Evolutionary conservation across 331 rosid species (phyloP), one percentile per base, ranked within the genome.

Genomic region (Malus hybrid): DNA sequence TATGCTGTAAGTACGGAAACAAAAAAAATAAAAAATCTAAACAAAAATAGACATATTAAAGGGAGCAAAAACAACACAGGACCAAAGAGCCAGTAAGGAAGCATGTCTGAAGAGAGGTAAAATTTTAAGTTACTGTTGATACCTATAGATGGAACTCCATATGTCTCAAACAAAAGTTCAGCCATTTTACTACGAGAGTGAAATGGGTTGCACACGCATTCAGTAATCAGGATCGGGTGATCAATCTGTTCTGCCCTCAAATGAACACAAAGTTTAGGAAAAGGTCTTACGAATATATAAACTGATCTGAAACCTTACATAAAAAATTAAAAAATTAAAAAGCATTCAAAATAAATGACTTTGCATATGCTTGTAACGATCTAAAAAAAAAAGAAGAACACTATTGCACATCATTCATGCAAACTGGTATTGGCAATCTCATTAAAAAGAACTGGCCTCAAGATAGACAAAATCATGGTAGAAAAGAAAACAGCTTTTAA

Each of bases 111-210:
- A 50, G 62, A 33, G 42, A 10, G 65, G 16, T 11, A 3, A 56
- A 54, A 12, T 54, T 61, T 27, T 20, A 10, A 69, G 75, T 28
- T 14, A 57, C 67, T 36, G 70, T 33, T 50, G 65, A 27, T 88
- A 94, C 97, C 97, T 88, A 92, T 71, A 20, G 93, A 91, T 72
- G 97, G 99, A 85, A 90, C 97, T 77, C 99, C 99, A 74, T 95
- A 95, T 32, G 99, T 92, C 86, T 95, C 97, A 83, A 95, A 95
- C 67, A 95, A 91, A 80, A 95, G 97, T 77, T 95, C 99, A 36
- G 87, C 97, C 99, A 95, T 95, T 87, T 92, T 95, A 86, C 92
- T 84, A 36, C 99, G 99, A 76, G 97, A 95, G 31, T 95, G 97
- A 77, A 92, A 85, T 59, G 99, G 97, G 82, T 95, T 95, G 93